Evolutionary conservation across 2,329 filamentous ascomycete genomes (phyloP).

Genomic region (Aureobasidium sp.): DNA sequence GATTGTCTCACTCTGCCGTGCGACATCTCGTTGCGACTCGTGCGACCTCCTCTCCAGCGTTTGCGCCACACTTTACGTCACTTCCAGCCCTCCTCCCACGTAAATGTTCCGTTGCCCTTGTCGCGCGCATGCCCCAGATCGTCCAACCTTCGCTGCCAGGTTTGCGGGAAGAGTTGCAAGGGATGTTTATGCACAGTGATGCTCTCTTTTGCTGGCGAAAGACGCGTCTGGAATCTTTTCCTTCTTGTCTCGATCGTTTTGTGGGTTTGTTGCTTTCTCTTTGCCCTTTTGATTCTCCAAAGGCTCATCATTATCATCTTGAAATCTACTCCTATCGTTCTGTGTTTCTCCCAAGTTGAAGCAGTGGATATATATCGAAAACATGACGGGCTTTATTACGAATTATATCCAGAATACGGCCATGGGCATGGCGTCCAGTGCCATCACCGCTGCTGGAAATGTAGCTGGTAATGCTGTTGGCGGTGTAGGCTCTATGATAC

Average conservation of each 20-base stretch:
- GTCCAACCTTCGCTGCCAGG: conserved; percentile 3
- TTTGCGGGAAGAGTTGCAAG: conserved; percentile 10
- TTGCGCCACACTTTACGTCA: conserved; percentile 10
- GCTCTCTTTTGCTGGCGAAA: background rate
- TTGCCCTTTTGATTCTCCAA: background rate
- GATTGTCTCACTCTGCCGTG: conserved; percentile 9
- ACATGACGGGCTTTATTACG: conserved; percentile 22
- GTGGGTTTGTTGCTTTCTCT: background rate
- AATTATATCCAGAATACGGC: conserved; percentile 26
- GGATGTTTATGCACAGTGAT: conserved; percentile 8
- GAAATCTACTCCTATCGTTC: too few relatives aligned
- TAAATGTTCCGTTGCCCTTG: background rate
- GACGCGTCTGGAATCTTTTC: conserved; percentile 5
- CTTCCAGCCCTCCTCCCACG: background rate
- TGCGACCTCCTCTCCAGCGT: too few relatives aligned
- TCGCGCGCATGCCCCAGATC: conserved; percentile 1
- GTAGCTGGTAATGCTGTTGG: conserved; percentile 31
- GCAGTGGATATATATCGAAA: background rate
- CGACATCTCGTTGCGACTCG: background rate
- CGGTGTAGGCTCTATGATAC: conserved; percentile 27
- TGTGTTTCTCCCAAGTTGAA: background rate
- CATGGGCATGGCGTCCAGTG: conserved; percentile 25
- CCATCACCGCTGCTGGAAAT: conserved; percentile 30
- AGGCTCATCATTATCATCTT: background rate
- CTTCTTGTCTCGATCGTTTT: background rate